Evolutionary conservation across 345 rosid species (phyloP).

Genomic region (Corchorus capsularis): DNA sequence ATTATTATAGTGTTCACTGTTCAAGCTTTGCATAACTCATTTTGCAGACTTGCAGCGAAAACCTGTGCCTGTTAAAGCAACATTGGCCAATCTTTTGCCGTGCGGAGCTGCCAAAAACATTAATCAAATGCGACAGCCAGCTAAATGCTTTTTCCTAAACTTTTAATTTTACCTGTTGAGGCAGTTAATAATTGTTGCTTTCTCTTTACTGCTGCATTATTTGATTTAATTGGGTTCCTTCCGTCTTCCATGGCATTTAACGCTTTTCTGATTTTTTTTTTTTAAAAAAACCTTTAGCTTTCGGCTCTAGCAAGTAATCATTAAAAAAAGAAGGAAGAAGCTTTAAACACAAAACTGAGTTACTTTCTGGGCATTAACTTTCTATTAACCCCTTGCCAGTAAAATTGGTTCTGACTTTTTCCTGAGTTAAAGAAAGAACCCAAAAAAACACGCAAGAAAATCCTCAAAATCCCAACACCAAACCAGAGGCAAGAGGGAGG

Average conservation of each 20-base stretch:
- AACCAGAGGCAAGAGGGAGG: background rate
- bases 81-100: background rate
- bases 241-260: background rate
- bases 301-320: background rate
- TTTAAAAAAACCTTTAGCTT: background rate
- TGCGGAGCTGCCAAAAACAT: background rate
- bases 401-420: background rate
- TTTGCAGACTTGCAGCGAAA: background rate
- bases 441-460: slow-evolving; percentile 3
- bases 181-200: background rate
- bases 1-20: background rate
- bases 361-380: no score
- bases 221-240: background rate
- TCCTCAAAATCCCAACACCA: background rate
- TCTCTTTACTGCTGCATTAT: background rate
- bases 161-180: background rate
- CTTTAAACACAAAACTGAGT: background rate
- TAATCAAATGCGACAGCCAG: no score
- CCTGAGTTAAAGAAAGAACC: background rate
- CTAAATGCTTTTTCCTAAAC: background rate
- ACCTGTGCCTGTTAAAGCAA: background rate
- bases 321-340: background rate
- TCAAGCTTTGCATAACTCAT: background rate
- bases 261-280: background rate
- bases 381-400: background rate